A percentile compares a stretch with the other conserved stretches of the same genome.
Conservation (phyloP, 2,329 filamentous ascomycete species). For the Aspergillus proliferans region DNA sequence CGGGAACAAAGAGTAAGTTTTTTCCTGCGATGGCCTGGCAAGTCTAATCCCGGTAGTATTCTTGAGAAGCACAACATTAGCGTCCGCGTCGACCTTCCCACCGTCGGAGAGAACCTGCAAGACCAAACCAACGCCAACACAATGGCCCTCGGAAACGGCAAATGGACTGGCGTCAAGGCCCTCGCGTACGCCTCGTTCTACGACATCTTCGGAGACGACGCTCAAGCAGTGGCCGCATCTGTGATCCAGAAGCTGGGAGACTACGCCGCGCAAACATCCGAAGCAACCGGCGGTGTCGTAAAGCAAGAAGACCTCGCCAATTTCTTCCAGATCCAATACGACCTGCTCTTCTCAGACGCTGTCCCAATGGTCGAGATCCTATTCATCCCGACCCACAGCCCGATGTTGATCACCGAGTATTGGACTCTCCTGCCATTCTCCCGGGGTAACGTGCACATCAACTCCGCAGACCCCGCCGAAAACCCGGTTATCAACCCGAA, state of each 20-base stretch:
- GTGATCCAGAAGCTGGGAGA: conserved; percentile 16
- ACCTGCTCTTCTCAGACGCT: conserved; percentile 19
- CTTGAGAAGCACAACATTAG: conserved; percentile 16
- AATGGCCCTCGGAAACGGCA: conserved; percentile 8
- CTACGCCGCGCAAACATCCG: conserved; percentile 9
- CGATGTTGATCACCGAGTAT: conserved; percentile 15
- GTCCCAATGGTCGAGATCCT: conserved; percentile 22
- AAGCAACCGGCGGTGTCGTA: conserved; percentile 1
- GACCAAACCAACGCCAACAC: conserved; percentile 34
- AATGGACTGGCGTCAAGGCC: conserved; percentile 15
- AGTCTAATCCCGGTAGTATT: conserved; percentile 6
- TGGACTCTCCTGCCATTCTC: conserved; percentile 31
- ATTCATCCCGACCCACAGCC: conserved; percentile 10
- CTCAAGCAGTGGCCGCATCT: conserved; percentile 10
- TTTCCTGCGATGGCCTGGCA: background rate
- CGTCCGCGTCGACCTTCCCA: conserved; percentile 25
- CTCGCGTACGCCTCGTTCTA: conserved; percentile 16
- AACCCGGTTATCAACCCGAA: conserved; percentile 40
- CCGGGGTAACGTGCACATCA: conserved; percentile 40
- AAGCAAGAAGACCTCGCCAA: conserved; percentile 17
- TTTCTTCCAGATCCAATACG: conserved; percentile 20
- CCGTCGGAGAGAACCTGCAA: conserved; percentile 46
- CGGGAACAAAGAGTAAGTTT: conserved; percentile 32
- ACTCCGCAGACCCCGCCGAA: conserved; percentile 22
- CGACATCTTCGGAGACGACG: conserved; percentile 19